phyloP scores from a whole-genome alignment of 495 filamentous ascomycete genomes.

The Penicillium crystallinum region DNA sequence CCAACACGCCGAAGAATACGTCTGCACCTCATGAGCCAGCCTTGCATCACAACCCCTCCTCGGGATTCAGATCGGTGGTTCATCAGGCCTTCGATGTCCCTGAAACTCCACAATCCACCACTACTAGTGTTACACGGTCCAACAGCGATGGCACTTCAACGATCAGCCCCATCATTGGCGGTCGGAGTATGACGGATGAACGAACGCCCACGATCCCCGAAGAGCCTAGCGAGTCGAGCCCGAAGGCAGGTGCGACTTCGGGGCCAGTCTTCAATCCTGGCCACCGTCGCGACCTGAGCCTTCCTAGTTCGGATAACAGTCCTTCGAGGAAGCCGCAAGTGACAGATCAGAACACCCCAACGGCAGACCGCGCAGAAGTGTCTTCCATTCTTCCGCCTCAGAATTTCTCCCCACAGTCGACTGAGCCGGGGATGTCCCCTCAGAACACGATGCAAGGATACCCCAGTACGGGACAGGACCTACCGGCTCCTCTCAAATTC shows the following conservation, averaged over 20 bases:
- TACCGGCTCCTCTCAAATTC: conserved; percentile 36
- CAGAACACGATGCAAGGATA: conserved; percentile 13
- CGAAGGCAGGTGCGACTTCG: conserved; percentile 7
- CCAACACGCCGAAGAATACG: conserved; percentile 13
- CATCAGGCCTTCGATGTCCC: conserved; percentile 67
- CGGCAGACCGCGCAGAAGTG: conserved; percentile 39
- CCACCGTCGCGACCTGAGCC: conserved; percentile 56
- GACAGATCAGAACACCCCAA: conserved; percentile 36
- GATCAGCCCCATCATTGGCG: conserved; percentile 66
- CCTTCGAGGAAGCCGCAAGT: conserved; percentile 55
- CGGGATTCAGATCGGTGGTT: conserved; percentile 63
- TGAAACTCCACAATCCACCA: conserved; percentile 50
- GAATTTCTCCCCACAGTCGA: conserved; percentile 5
- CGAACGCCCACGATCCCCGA: conserved; percentile 56
- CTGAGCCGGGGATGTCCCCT: not conserved
- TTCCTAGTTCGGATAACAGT: conserved; percentile 57
- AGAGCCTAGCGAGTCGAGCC: conserved; percentile 41
- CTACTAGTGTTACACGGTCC: conserved; percentile 49
- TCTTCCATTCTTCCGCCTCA: conserved; percentile 30
- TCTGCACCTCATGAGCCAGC: conserved; percentile 18
- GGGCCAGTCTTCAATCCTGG: conserved; percentile 44
- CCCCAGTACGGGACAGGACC: conserved; percentile 36
- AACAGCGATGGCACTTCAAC: conserved; percentile 60
- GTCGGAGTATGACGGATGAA: conserved; percentile 32
- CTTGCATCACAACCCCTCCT: conserved; percentile 52